Conservation (phyloP, 73 alveolate genomes). For the Paramecium tetraurelia region DNA sequence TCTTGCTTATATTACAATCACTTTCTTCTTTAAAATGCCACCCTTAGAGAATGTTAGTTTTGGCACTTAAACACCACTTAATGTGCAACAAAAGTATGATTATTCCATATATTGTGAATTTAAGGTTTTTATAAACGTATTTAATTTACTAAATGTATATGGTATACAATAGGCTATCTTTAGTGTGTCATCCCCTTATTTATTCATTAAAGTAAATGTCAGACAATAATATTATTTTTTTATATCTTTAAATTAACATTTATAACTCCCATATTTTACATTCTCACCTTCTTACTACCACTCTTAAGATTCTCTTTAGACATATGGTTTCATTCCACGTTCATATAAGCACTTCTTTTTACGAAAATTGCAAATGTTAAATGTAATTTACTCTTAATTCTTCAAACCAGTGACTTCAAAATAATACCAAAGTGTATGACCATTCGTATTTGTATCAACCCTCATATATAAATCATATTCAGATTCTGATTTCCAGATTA, state of each 20-base stretch:
- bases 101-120: constrained; percentile 31
- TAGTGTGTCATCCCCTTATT: neutral
- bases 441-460: constrained; percentile 86
- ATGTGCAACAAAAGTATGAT: constrained; percentile 67
- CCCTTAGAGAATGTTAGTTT: constrained; percentile 73
- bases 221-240: constrained; percentile 19
- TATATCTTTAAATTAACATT: neutral
- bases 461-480: constrained; percentile 90
- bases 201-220: neutral
- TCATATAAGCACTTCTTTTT: constrained; percentile 76
- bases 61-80: constrained; percentile 81
- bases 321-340: constrained; percentile 69
- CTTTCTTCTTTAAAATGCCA: constrained; percentile 67
- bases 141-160: constrained; percentile 73
- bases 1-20: constrained; percentile 71
- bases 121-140: neutral
- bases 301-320: neutral
- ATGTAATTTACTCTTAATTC: constrained; percentile 72
- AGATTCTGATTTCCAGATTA: constrained; percentile 65
- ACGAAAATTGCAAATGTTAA: constrained; percentile 87
- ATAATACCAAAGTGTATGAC: constrained; percentile 92
- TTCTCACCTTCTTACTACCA: constrained; percentile 58
- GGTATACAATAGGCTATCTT: constrained; percentile 93
- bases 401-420: constrained; percentile 73
- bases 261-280: neutral